phyloP scores from a whole-genome alignment of 2,329 filamentous ascomycete species.

The Pseudogymnoascus sp. region DNA sequence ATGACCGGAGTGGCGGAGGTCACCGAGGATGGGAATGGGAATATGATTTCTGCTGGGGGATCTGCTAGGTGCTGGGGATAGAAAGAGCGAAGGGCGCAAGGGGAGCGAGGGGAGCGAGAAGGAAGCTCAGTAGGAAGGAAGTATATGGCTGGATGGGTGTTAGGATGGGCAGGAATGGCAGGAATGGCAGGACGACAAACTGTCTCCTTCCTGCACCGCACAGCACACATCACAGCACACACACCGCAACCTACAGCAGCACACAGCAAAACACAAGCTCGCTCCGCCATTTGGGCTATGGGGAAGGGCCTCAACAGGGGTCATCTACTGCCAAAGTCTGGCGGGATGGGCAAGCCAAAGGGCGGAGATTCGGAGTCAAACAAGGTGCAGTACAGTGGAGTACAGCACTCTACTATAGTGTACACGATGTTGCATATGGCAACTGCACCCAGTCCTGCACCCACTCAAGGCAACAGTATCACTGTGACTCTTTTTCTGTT shows the following conservation, averaged over 20 bases:
- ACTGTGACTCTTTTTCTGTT: background rate
- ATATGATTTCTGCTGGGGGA: background rate
- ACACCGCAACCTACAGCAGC: background rate
- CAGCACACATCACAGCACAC: background rate
- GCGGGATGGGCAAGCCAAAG: background rate
- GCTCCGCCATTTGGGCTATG: background rate
- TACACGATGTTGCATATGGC: background rate
- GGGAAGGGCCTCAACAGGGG: background rate
- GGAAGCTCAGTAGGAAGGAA: background rate
- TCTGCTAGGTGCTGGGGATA: background rate
- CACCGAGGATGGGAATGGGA: background rate
- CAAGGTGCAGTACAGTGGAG: background rate
- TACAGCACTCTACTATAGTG: background rate
- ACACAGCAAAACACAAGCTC: background rate
- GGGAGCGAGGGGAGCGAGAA: too few relatives aligned
- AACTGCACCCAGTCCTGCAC: background rate
- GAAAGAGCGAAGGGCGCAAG: background rate
- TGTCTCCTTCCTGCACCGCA: background rate
- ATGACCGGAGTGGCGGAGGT: slow-evolving; percentile 1
- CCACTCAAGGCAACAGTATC: background rate
- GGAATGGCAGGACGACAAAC: too few relatives aligned
- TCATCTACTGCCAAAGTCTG: background rate
- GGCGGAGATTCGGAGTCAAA: background rate
- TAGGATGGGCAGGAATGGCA: background rate
- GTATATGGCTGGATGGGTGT: background rate